A percentile compares a stretch with the other conserved stretches of the same genome.
Evolutionary conservation across 179 eudicot species (phyloP).

Genomic region (Beta corolliflora): DNA sequence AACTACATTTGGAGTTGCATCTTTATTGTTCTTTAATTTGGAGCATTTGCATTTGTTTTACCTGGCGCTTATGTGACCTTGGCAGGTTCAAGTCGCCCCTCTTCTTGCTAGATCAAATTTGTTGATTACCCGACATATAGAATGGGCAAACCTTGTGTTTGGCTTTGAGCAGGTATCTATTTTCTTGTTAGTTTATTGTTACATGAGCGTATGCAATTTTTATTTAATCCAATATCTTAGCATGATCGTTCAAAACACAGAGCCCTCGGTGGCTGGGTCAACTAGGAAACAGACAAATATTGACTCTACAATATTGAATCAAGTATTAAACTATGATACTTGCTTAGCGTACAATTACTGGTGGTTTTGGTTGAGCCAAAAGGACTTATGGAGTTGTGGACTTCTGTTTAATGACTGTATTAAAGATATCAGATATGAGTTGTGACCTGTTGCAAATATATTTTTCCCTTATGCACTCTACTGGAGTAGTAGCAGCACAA

Average conservation of each 20-base stretch:
- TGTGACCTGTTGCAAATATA: not conserved
- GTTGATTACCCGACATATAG: conserved; percentile 92
- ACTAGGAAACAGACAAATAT: not conserved
- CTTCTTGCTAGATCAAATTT: conserved; percentile 95
- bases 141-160: conserved; percentile 91
- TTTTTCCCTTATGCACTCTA: not conserved
- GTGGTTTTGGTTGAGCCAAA: not conserved
- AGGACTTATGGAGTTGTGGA: not conserved
- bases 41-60: not conserved
- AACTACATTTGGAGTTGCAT: not conserved
- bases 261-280: not conserved
- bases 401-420: not conserved
- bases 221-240: no score
- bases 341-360: not conserved
- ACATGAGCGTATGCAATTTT: not conserved
- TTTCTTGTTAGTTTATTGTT: not conserved
- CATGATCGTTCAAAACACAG: no score
- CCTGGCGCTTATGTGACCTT: conserved; percentile 14
- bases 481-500: not conserved
- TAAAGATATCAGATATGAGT: not conserved
- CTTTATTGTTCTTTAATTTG: not conserved
- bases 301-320: not conserved
- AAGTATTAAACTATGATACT: not conserved
- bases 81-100: conserved; percentile 71
- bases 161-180: conserved; percentile 93